Evolutionary conservation across 257 asterid genomes (phyloP), one percentile per base, ranked within the genome.

Genomic region (Leptodermis oblonga): DNA sequence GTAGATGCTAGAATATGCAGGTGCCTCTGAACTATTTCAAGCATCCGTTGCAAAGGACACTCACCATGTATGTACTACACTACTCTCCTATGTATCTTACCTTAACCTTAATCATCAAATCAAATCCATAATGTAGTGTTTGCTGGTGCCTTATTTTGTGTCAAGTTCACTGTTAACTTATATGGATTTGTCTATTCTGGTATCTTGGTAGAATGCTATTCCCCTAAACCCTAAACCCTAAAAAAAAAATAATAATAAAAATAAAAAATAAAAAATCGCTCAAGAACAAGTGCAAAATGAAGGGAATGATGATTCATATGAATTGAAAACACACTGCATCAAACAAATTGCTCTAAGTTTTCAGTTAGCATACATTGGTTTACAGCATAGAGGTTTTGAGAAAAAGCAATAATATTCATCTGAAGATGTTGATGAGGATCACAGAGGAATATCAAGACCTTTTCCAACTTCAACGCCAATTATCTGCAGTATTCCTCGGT

Each of bases 391-490:
- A 45, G 54, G 55, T 65, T 49, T 14, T 34, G 71, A 49, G 34
- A 25, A 26, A 8, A 37, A 37, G 37, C 30, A 37, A 28, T 17
- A 9, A 25, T 49, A 49, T 25, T 49, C 55, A 49, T 49, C n/a
- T 49, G 25, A 22, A 55, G 18, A 15, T 42, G 8, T 22, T 15
- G 5, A 54, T 18, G 39, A 55, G 65, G 20, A 58, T 87, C 82
- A 93, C 31, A 90, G 94, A 54, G 99, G 97, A 75, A 93, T 63
- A 79, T 93, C 92, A 34, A 93, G 99, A 25, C 99, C 97, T 86
- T 93, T 90, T 26, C 99, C 97, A 42, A 93, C 63, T 0, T 93
- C 97, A 66, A 93, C 84, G 5, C 99, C 99, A 22, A 90, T 81
- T 23, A 88, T 39, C 82, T 93, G 77, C 67, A 93, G 96, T 70